Percentiles rank a stretch among this genome's conserved stretches.
These are phyloP conservation scores for Wickerhamomyces queroliae DNA, from an alignment of 805 yeast genomes.

Conservation along the genomic window DNA sequence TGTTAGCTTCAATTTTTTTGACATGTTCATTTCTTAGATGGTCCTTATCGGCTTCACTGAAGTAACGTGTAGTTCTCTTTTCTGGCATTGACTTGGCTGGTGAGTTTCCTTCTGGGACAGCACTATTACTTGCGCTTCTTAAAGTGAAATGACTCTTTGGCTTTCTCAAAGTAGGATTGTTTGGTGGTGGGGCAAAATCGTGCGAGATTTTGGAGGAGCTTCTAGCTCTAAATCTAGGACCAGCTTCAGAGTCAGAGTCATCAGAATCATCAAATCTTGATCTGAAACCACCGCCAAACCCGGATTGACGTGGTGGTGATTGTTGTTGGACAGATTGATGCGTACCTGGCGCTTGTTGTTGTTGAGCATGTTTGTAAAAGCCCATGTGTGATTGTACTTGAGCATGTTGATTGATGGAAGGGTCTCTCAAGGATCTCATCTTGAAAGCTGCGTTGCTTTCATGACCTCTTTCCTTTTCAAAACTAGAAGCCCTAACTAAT, in stretches of 20 bases:
- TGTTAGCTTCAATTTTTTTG: conserved; percentile 2
- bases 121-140: conserved; percentile 22
- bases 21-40: conserved; percentile 6
- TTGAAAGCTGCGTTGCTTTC: conserved; percentile 31
- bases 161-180: conserved; percentile 14
- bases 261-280: conserved; percentile 64
- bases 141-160: conserved; percentile 20
- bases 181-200: conserved; percentile 15
- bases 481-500: conserved; percentile 41
- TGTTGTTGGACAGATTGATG: conserved; percentile 8
- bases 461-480: conserved; percentile 38
- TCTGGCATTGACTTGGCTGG: conserved; percentile 23
- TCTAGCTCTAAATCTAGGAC: conserved; percentile 1
- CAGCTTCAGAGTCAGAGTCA: conserved; percentile 34
- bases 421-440: conserved; percentile 29
- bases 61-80: conserved; percentile 20
- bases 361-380: conserved; percentile 17
- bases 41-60: conserved; percentile 21
- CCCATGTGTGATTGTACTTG: conserved; percentile 20
- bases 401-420: conserved; percentile 14
- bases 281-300: conserved; percentile 26
- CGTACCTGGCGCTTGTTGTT: conserved; percentile 7
- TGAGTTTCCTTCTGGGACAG: conserved; percentile 9
- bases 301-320: conserved; percentile 2
- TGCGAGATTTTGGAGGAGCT: conserved; percentile 9